Conservation (phyloP, 495 filamentous ascomycete species). For the Patellaria atrata region DNA sequence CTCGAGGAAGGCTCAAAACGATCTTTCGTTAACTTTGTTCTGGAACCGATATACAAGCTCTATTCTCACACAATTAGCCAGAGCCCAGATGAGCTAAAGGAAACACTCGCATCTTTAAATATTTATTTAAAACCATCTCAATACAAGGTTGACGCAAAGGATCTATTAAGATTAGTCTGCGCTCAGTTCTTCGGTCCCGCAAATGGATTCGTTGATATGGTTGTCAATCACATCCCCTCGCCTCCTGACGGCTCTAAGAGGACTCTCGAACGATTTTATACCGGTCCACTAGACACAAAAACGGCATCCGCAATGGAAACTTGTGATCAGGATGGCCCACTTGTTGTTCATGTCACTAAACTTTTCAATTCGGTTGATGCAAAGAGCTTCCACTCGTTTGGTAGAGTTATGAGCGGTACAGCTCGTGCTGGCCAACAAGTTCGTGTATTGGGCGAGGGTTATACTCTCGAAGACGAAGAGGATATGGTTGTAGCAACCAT, state of each 20-base stretch:
- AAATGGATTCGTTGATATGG: slow-evolving; percentile 89
- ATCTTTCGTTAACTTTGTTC: slow-evolving; percentile 84
- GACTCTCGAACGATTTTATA: slow-evolving; percentile 76
- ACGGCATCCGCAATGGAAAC: slow-evolving; percentile 62
- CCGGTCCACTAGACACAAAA: slow-evolving; percentile 82
- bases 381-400: slow-evolving; percentile 73
- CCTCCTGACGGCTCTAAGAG: slow-evolving; percentile 63
- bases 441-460: slow-evolving; percentile 86
- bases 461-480: slow-evolving; percentile 94
- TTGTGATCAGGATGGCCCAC: slow-evolving; percentile 79
- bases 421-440: slow-evolving; percentile 69
- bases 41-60: slow-evolving; percentile 95
- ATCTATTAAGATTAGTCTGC: slow-evolving; percentile 77
- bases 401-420: slow-evolving; percentile 86
- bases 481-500: slow-evolving; percentile 92
- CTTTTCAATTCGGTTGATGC: slow-evolving; percentile 82
- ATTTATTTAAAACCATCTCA: slow-evolving; percentile 83
- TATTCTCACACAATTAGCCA: slow-evolving; percentile 93
- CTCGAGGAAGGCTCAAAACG: slow-evolving; percentile 68
- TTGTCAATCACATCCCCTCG: slow-evolving; percentile 80
- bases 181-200: slow-evolving; percentile 89
- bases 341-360: slow-evolving; percentile 84
- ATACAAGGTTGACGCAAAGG: slow-evolving; percentile 77
- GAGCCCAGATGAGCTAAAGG: slow-evolving; percentile 72
- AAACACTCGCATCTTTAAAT: slow-evolving; percentile 62